Percentiles rank a stretch among this genome's conserved stretches.
These are phyloP conservation scores for Pichia cephalocereana DNA, from an alignment of 805 yeast genomes.

Conservation along the genomic window DNA sequence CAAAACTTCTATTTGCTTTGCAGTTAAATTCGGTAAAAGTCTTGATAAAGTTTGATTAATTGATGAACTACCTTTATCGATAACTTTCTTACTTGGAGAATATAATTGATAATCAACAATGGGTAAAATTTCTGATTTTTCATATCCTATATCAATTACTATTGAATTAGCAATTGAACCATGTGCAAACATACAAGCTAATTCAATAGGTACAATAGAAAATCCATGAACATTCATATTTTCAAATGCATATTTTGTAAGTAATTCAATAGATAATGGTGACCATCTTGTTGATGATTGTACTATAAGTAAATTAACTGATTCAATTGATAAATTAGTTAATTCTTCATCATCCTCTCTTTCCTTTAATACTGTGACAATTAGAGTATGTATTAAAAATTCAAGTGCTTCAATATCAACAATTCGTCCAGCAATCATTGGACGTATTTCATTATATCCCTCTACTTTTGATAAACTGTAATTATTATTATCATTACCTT, in stretches of 20 bases:
- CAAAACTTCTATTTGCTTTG: slow-evolving; percentile 58
- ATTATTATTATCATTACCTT: neutral
- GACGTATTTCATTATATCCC: slow-evolving; percentile 32
- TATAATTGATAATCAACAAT: slow-evolving; percentile 64
- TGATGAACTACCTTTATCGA: slow-evolving; percentile 49
- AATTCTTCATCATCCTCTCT: slow-evolving; percentile 7
- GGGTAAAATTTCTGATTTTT: slow-evolving; percentile 69
- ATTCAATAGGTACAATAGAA: slow-evolving; percentile 54
- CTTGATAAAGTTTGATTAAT: slow-evolving; percentile 48
- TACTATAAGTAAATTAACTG: slow-evolving; percentile 63
- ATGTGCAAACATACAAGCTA: slow-evolving; percentile 68
- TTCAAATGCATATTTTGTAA: slow-evolving; percentile 73
- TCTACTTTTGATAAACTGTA: neutral
- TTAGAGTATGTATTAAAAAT: slow-evolving; percentile 44
- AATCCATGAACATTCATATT: slow-evolving; percentile 62
- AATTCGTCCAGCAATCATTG: slow-evolving; percentile 57
- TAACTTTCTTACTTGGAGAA: slow-evolving; percentile 34
- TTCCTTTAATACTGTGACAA: slow-evolving; percentile 37
- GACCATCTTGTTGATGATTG: slow-evolving; percentile 61
- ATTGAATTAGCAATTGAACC: slow-evolving; percentile 55
- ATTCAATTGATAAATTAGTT: slow-evolving; percentile 12
- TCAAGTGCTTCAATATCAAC: slow-evolving; percentile 62
- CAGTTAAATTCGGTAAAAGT: slow-evolving; percentile 49
- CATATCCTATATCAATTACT: slow-evolving; percentile 73
- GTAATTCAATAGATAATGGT: slow-evolving; percentile 51